Conservation (phyloP, 257 asterid genomes). For the Solanum pinnatisectum region DNA sequence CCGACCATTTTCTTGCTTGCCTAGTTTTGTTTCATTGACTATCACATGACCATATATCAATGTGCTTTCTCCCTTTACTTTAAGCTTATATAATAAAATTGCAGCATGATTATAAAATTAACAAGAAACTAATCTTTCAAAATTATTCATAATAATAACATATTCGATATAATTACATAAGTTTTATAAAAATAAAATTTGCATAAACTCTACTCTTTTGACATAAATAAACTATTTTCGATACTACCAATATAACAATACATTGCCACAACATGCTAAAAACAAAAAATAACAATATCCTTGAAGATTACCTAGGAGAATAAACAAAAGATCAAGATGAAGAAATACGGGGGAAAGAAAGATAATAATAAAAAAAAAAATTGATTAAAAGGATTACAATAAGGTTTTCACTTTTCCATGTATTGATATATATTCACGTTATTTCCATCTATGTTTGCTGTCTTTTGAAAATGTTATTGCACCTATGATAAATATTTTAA, state of each 20-base stretch:
- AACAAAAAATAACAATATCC: not conserved
- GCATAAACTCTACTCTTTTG: fast-evolving
- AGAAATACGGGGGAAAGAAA: not conserved
- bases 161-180: fast-evolving
- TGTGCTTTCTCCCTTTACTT: not conserved
- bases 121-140: fast-evolving
- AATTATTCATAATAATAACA: fast-evolving
- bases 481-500: not conserved
- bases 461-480: not conserved
- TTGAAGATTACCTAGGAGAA: not conserved
- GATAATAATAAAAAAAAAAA: not conserved
- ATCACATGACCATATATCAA: not conserved
- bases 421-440: not conserved
- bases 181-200: not conserved
- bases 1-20: not conserved
- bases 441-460: not conserved
- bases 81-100: not conserved
- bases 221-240: fast-evolving
- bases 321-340: not conserved
- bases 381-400: not conserved
- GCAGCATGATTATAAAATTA: not conserved
- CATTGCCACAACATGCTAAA: not conserved
- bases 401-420: not conserved
- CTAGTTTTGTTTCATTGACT: not conserved
- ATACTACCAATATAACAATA: not conserved